Evolutionary conservation across 2,329 filamentous ascomycete species (phyloP).

Genomic region (Fusarium albidum): DNA sequence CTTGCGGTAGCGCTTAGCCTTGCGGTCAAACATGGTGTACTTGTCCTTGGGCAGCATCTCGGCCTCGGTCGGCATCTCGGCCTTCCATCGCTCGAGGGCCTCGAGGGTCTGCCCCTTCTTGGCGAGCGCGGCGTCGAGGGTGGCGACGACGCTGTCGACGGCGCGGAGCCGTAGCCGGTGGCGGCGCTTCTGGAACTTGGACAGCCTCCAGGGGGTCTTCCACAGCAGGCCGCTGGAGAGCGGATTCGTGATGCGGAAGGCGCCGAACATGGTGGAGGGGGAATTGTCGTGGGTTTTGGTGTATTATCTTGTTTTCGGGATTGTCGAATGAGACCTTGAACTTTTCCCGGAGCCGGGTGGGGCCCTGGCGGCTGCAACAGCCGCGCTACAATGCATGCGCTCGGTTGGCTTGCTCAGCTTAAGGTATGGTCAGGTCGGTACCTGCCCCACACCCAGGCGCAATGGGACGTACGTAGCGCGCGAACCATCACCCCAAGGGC

Average conservation of each 20-base stretch:
- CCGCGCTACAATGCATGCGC: slow-evolving; percentile 14
- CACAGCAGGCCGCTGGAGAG: slow-evolving; percentile 85
- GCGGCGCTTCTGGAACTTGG: slow-evolving; percentile 86
- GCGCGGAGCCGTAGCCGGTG: slow-evolving; percentile 83
- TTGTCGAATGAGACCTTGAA: slow-evolving; percentile 35
- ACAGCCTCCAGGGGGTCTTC: slow-evolving; percentile 98
- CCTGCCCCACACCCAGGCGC: slow-evolving; percentile 3
- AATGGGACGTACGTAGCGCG: slow-evolving; percentile 1
- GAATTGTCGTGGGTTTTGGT: slow-evolving; percentile 15
- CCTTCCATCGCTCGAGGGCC: slow-evolving; percentile 88
- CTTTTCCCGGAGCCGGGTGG: slow-evolving; percentile 32
- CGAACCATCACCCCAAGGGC: background rate
- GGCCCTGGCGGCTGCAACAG: slow-evolving; percentile 23
- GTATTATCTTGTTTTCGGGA: too few species aligned
- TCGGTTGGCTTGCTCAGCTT: slow-evolving; percentile 19
- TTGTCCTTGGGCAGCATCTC: slow-evolving; percentile 98
- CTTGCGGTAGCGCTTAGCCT: slow-evolving; percentile 95
- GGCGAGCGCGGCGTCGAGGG: slow-evolving; percentile 79
- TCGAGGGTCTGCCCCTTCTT: slow-evolving; percentile 77
- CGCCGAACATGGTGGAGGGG: slow-evolving; percentile 74
- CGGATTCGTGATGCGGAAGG: slow-evolving; percentile 80
- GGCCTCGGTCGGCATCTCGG: slow-evolving; percentile 92
- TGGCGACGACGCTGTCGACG: slow-evolving; percentile 88
- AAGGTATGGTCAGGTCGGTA: too few species aligned
- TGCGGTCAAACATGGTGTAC: slow-evolving; percentile 97